These are phyloP conservation scores for Penicillium sp. DNA, from an alignment of 2,329 filamentous ascomycete genomes.

Conservation along the genomic window DNA sequence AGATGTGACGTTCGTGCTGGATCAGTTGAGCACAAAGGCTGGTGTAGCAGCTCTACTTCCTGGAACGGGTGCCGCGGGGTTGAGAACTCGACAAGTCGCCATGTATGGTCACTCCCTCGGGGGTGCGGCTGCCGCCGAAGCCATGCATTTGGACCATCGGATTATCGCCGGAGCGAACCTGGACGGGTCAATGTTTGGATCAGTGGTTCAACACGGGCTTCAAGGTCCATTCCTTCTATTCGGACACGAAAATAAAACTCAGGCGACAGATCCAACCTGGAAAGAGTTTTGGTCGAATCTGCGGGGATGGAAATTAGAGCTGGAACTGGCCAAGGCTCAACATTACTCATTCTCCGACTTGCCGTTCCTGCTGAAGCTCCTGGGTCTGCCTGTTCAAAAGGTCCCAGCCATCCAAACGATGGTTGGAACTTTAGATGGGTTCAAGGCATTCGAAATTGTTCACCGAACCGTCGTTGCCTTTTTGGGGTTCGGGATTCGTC, in stretches of 20 bases:
- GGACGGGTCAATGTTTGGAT: constrained; percentile 19
- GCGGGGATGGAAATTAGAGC: constrained; percentile 20
- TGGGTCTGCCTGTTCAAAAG: neutral
- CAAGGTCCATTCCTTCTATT: constrained; percentile 18
- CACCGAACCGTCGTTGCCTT: neutral
- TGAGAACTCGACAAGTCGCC: neutral
- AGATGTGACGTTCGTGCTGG: constrained; percentile 20
- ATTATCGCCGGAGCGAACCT: constrained; percentile 22
- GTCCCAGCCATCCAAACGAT: neutral
- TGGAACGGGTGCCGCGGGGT: neutral
- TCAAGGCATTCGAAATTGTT: neutral
- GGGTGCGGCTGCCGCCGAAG: constrained; percentile 21
- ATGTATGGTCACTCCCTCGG: constrained; percentile 28
- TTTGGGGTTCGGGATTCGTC: neutral
- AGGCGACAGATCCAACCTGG: constrained; percentile 18
- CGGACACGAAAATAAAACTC: constrained; percentile 16
- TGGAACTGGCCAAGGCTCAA: constrained; percentile 15
- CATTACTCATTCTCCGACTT: constrained; percentile 22
- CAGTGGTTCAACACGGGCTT: constrained; percentile 13
- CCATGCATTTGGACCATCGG: constrained; percentile 19
- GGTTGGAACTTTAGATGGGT: neutral
- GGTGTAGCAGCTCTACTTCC: constrained; percentile 6
- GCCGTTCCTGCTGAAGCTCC: constrained; percentile 23
- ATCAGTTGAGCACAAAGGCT: constrained; percentile 12
- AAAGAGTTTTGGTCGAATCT: constrained; percentile 9